Conservation (phyloP, 768 basidiomycete species). For the Tylopilus felleus region DNA sequence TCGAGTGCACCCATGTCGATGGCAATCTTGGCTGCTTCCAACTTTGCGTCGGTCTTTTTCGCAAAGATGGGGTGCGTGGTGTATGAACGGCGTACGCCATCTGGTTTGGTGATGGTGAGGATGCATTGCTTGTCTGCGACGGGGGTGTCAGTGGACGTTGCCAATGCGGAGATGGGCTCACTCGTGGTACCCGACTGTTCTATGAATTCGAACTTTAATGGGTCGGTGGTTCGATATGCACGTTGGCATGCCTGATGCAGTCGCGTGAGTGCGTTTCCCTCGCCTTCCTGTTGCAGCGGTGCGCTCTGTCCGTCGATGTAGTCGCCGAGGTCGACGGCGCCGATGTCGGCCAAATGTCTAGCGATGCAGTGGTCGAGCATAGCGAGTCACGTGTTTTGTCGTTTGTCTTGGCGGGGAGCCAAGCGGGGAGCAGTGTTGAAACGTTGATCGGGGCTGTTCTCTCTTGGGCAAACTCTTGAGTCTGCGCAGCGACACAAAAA, state of each 20-base stretch:
- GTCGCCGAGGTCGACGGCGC: constrained; percentile 26
- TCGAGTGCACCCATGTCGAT: constrained; percentile 59
- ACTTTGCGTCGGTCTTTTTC: constrained; percentile 52
- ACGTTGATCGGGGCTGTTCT: too few relatives aligned
- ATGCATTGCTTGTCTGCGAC: constrained; percentile 55
- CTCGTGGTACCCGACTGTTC: constrained; percentile 40
- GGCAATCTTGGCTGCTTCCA: constrained; percentile 49
- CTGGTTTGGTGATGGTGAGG: constrained; percentile 55
- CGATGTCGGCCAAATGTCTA: constrained; percentile 25
- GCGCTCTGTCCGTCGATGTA: constrained; percentile 17
- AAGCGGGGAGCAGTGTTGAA: background rate
- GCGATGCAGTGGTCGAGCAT: constrained; percentile 20
- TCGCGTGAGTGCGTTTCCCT: constrained; percentile 28
- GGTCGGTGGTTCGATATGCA: constrained; percentile 39
- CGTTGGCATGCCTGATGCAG: constrained; percentile 44
- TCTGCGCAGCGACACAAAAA: too few relatives aligned
- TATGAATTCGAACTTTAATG: constrained; percentile 46
- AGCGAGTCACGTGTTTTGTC: background rate
- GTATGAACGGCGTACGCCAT: constrained; percentile 51
- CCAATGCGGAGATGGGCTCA: constrained; percentile 17
- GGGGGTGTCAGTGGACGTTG: constrained; percentile 1
- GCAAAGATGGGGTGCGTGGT: constrained; percentile 43
- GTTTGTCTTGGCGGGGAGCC: too few relatives aligned
- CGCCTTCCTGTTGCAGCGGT: too few relatives aligned
- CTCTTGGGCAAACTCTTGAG: too few relatives aligned